Conservation (phyloP, 441 rosid species). For the Mallotus japonicus region DNA sequence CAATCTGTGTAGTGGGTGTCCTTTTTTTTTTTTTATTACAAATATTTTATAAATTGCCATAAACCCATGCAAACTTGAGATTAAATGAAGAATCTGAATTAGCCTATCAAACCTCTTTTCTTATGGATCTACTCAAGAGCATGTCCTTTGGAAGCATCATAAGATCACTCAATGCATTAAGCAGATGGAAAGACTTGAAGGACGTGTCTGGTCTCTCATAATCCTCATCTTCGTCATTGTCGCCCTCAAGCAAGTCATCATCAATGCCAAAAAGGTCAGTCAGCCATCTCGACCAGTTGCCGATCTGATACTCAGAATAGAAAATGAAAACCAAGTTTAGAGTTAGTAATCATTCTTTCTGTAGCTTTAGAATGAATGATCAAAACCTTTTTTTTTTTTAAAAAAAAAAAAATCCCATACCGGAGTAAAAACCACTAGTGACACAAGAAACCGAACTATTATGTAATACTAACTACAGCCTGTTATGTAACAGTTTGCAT, state of each 20-base stretch:
- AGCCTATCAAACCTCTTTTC: constrained; percentile 68
- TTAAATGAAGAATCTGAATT: background rate
- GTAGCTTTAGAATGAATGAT: background rate
- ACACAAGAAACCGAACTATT: background rate
- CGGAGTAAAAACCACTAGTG: background rate
- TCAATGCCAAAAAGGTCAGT: constrained; percentile 83
- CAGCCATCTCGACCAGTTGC: constrained; percentile 98
- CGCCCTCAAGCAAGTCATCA: constrained; percentile 44
- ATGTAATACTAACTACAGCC: background rate
- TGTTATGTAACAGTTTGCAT: constrained; percentile 10
- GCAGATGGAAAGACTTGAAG: constrained; percentile 74
- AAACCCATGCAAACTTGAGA: constrained; percentile 5
- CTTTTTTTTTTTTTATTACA: too few species aligned
- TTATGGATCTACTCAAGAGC: constrained; percentile 62
- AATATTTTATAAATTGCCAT: too few species aligned
- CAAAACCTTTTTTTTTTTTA: background rate
- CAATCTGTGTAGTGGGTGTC: too few species aligned
- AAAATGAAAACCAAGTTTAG: constrained; percentile 14
- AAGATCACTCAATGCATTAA: constrained; percentile 90
- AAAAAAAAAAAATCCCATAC: background rate
- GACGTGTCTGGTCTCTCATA: constrained; percentile 44
- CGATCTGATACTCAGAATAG: constrained; percentile 52
- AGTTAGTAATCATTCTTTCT: background rate
- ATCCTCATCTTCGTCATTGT: constrained; percentile 33
- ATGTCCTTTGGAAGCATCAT: constrained; percentile 99